Percentiles rank a stretch among this genome's conserved stretches.
Conservation (phyloP, 768 basidiomycete species). For the Termitomyces sp. region DNA sequence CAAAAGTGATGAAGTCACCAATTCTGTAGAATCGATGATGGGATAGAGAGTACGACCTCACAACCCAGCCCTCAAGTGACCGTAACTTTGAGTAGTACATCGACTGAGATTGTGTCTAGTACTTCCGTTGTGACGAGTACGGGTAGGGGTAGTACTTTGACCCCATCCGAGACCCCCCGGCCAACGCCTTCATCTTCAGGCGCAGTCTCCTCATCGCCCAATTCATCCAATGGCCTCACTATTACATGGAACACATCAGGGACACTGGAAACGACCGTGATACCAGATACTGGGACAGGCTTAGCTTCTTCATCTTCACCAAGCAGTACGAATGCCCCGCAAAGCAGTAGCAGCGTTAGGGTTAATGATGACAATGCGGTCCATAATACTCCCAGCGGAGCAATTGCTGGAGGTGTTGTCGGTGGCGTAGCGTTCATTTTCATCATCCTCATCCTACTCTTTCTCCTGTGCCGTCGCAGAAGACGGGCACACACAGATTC, state of each 20-base stretch:
- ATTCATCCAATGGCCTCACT: background rate
- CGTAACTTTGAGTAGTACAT: no score
- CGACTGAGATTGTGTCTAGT: background rate
- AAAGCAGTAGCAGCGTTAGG: background rate
- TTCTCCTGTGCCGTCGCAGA: background rate
- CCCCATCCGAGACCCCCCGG: background rate
- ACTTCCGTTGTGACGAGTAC: background rate
- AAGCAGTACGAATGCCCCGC: background rate
- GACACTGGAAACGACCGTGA: background rate
- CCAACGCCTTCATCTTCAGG: background rate
- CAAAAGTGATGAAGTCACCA: background rate
- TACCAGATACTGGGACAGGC: background rate
- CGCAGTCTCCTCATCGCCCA: background rate
- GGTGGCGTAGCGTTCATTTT: background rate
- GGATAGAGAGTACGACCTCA: background rate
- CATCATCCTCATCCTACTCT: background rate
- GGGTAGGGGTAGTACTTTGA: no score
- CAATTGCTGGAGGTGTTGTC: background rate
- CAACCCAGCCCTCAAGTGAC: background rate
- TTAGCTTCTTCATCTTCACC: background rate
- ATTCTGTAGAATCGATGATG: background rate
- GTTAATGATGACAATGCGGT: no score
- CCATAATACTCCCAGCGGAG: background rate
- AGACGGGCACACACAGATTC: background rate
- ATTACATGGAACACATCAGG: background rate